Percentiles rank a stretch among this genome's conserved stretches.
These are phyloP conservation scores for Saccharomycopsis fibuligera DNA, from an alignment of 805 yeast species.

Conservation along the genomic window DNA sequence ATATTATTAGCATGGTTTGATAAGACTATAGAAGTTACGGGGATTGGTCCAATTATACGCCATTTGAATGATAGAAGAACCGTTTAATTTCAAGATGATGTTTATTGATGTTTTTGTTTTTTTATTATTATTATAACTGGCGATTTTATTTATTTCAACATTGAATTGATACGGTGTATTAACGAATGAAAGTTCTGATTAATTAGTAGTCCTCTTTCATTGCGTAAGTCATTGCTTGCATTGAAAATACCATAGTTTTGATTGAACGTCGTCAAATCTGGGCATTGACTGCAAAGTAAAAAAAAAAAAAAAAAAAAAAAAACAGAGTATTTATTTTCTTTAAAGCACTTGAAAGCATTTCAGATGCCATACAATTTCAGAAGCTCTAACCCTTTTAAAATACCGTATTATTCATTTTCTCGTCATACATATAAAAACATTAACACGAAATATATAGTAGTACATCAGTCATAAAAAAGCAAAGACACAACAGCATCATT, in stretches of 20 bases:
- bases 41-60: constrained; percentile 84
- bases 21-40: constrained; percentile 75
- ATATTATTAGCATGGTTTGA: constrained; percentile 87
- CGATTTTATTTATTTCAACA: constrained; percentile 1
- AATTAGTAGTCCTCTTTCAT: neutral
- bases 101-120: constrained; percentile 1
- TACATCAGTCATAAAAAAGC: neutral
- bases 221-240: neutral
- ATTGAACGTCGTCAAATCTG: too few species aligned
- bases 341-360: too few species aligned
- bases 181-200: neutral
- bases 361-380: too few species aligned
- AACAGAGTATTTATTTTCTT: too few species aligned
- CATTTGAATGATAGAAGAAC: constrained; percentile 82
- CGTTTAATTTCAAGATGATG: constrained; percentile 33
- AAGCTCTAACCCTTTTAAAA: too few species aligned
- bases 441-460: too few species aligned
- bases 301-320: too few species aligned
- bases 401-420: too few species aligned
- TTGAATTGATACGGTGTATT: neutral
- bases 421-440: too few species aligned
- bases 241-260: neutral
- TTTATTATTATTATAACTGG: constrained; percentile 1
- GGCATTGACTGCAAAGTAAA: too few species aligned
- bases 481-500: neutral